Evolutionary conservation across 2,329 filamentous ascomycete genomes (phyloP).

Genomic region (Rutstroemia sp.): DNA sequence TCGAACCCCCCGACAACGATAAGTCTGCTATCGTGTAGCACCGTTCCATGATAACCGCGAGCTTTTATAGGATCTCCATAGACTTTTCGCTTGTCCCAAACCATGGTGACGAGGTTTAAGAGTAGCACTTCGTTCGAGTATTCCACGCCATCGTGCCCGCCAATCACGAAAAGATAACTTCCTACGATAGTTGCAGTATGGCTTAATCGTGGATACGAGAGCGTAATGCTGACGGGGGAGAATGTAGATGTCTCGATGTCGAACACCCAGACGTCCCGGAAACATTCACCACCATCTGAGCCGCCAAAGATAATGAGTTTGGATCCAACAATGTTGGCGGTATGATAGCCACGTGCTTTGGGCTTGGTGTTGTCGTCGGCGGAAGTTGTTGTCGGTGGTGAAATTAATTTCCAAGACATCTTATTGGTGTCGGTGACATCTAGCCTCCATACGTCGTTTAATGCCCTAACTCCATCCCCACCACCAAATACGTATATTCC

Average conservation of each 20-base stretch:
- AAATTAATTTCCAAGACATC: conserved; percentile 63
- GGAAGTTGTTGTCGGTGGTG: conserved; percentile 34
- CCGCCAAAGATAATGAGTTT: conserved; percentile 67
- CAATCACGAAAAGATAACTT: conserved; percentile 62
- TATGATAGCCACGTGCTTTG: conserved; percentile 62
- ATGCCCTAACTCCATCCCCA: conserved; percentile 60
- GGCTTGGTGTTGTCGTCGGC: conserved; percentile 42
- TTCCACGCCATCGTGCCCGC: conserved; percentile 62
- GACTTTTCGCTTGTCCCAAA: conserved; percentile 60
- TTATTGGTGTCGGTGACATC: conserved; percentile 59
- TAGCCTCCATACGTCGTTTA: conserved; percentile 67
- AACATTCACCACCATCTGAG: conserved; percentile 64
- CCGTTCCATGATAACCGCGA: conserved; percentile 59
- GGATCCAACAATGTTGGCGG: conserved; percentile 64
- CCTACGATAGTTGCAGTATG: conserved; percentile 64
- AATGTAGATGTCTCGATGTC: conserved; percentile 56
- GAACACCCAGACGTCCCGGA: conserved; percentile 67
- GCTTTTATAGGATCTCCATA: conserved; percentile 57
- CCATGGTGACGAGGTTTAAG: conserved; percentile 65
- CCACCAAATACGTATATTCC: conserved; percentile 67
- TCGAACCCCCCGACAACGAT: conserved; percentile 62
- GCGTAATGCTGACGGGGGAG: conserved; percentile 50
- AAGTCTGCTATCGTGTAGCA: conserved; percentile 58
- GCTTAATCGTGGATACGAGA: conserved; percentile 56
- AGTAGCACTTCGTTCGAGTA: conserved; percentile 63